Conservation (phyloP, 1,284 basidiomycete species). For the Coriolopsis trogii region DNA sequence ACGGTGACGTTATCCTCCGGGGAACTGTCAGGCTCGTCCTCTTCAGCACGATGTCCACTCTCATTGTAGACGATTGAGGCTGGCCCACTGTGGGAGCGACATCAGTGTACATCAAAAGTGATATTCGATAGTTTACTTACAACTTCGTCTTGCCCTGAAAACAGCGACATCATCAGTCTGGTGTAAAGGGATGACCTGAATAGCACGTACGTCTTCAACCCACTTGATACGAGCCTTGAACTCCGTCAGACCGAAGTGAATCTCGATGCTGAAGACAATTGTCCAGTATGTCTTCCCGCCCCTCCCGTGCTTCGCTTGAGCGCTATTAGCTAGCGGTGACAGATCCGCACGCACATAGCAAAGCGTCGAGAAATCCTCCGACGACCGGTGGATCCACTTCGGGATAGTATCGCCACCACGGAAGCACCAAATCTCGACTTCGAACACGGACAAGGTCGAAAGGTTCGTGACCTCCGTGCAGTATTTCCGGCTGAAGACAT, state of each 20-base stretch:
- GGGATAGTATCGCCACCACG: conserved; percentile 68
- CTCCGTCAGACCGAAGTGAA: conserved; percentile 79
- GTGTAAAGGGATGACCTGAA: background rate
- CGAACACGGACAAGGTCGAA: conserved; percentile 73
- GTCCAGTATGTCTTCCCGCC: conserved; percentile 76
- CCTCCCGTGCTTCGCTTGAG: conserved; percentile 62
- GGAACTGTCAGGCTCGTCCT: conserved; percentile 54
- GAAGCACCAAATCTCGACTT: conserved; percentile 82
- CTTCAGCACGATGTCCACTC: conserved; percentile 69
- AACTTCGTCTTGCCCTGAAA: conserved; percentile 61
- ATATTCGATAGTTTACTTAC: conserved; percentile 42
- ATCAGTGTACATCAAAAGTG: background rate
- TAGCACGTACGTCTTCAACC: conserved; percentile 67
- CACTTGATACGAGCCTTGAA: conserved; percentile 81
- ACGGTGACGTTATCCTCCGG: conserved; percentile 35
- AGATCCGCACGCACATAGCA: conserved; percentile 77
- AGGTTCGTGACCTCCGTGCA: conserved; percentile 78
- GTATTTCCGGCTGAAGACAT: conserved; percentile 77
- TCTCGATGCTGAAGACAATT: conserved; percentile 79
- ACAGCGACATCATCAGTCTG: conserved; percentile 6
- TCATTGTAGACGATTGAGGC: conserved; percentile 81
- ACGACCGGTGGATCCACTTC: conserved; percentile 65
- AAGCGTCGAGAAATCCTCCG: conserved; percentile 72
- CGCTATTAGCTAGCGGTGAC: conserved; percentile 68
- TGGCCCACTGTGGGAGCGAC: conserved; percentile 53